phyloP scores from a whole-genome alignment of 2,329 filamentous ascomycete species.

The Dothidotthia symphoricarpi region DNA sequence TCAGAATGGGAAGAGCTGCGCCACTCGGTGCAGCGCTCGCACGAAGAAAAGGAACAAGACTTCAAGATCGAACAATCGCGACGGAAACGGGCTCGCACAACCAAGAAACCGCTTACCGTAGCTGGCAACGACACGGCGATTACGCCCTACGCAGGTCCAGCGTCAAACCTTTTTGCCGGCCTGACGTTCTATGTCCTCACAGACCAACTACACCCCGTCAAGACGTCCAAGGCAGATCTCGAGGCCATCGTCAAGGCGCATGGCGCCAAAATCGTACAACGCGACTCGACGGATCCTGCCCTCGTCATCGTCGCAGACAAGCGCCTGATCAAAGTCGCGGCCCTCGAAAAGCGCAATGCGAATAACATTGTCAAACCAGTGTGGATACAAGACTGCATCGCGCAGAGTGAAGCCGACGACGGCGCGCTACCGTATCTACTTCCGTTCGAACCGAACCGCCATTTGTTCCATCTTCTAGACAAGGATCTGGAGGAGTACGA shows the following conservation, averaged over 20 bases:
- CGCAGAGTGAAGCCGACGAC: constrained; percentile 55
- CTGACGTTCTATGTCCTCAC: constrained; percentile 82
- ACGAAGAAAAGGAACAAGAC: constrained; percentile 64
- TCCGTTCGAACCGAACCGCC: constrained; percentile 62
- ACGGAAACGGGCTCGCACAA: constrained; percentile 62
- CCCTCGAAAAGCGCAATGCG: constrained; percentile 69
- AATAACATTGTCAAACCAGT: constrained; percentile 72
- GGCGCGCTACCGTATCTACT: constrained; percentile 59
- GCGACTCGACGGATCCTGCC: constrained; percentile 58
- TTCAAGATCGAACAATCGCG: constrained; percentile 68
- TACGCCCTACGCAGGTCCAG: constrained; percentile 57
- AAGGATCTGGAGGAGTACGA: constrained; percentile 56
- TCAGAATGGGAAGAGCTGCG: constrained; percentile 75
- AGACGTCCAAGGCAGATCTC: constrained; percentile 74
- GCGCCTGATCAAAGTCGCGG: constrained; percentile 75
- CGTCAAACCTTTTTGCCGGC: constrained; percentile 68
- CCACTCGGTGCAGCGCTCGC: constrained; percentile 65
- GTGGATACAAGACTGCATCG: constrained; percentile 83
- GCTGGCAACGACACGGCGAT: constrained; percentile 60
- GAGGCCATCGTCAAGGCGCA: constrained; percentile 80
- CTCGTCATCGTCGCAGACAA: constrained; percentile 80
- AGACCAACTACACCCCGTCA: constrained; percentile 66
- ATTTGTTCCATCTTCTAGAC: constrained; percentile 70
- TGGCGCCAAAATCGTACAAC: constrained; percentile 77
- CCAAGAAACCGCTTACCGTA: constrained; percentile 69